These are phyloP conservation scores for Quercus aquifolioides DNA, from an alignment of 306 rosid genomes.

Conservation along the genomic window DNA sequence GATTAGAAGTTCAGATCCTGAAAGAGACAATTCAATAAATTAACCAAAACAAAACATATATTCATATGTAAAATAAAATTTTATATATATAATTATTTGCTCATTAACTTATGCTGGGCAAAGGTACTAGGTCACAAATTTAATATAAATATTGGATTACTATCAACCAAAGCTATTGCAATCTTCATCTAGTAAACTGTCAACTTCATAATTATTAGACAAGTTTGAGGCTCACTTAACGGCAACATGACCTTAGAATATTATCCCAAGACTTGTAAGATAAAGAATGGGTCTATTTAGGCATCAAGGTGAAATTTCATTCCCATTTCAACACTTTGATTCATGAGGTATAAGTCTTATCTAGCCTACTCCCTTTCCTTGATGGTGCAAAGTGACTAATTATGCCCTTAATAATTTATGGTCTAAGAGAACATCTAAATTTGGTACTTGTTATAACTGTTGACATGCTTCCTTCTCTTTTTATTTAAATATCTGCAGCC, in stretches of 20 bases:
- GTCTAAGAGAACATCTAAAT: too few species aligned
- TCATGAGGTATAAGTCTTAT: background rate
- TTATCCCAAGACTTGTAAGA: background rate
- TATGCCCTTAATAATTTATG: too few species aligned
- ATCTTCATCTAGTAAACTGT: background rate
- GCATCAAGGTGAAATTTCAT: background rate
- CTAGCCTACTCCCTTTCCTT: background rate
- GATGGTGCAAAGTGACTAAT: too few species aligned
- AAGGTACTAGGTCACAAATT: background rate
- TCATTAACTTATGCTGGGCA: background rate
- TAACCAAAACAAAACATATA: background rate
- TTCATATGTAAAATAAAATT: background rate
- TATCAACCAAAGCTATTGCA: background rate
- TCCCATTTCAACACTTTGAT: background rate
- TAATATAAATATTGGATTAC: background rate
- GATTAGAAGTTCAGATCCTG: conserved; percentile 73
- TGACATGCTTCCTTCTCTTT: background rate
- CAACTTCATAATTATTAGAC: background rate
- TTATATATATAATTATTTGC: background rate
- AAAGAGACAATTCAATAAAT: conserved; percentile 11
- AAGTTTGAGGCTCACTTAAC: background rate
- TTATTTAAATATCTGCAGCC: background rate
- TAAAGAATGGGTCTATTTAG: background rate
- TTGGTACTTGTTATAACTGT: background rate
- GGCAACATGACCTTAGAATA: background rate